phyloP scores from a whole-genome alignment of 441 rosid genomes.

The Jatropha multifida region DNA sequence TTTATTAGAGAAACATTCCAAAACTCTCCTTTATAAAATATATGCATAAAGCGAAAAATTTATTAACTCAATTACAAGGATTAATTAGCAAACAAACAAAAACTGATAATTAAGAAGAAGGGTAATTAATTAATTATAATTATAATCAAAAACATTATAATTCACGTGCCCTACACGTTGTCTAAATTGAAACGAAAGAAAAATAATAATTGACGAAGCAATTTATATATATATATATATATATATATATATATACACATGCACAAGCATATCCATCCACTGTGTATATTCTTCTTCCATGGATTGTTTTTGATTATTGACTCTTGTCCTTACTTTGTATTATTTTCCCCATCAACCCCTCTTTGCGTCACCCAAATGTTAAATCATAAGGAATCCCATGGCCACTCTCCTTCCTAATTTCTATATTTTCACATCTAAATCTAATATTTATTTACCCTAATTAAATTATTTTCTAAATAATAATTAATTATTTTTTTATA shows the following conservation, averaged over 20 bases:
- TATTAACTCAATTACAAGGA: neutral
- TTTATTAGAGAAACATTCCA: constrained; percentile 45
- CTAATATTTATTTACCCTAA: too few relatives aligned
- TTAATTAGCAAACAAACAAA: neutral
- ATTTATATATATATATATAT: neutral
- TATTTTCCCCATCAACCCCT: constrained; percentile 9
- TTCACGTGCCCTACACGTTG: constrained; percentile 23
- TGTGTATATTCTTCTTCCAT: neutral
- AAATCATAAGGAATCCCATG: constrained; percentile 14
- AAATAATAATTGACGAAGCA: constrained; percentile 1
- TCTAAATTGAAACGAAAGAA: neutral
- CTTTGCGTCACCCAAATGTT: constrained; percentile 24
- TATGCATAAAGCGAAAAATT: neutral
- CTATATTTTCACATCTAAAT: too few relatives aligned
- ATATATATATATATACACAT: too few relatives aligned
- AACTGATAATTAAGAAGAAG: neutral
- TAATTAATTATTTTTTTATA: too few relatives aligned
- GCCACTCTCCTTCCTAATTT: neutral
- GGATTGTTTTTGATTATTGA: constrained; percentile 8
- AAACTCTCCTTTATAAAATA: constrained; percentile 36
- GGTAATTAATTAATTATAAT: neutral
- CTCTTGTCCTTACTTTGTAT: constrained; percentile 7
- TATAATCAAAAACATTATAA: neutral
- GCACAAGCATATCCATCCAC: neutral
- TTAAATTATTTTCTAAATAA: too few relatives aligned